Evolutionary conservation across 176 grass and related monocot genomes (phyloP), one percentile per base, ranked within the genome.

Genomic region (Ensete ventricosum): DNA sequence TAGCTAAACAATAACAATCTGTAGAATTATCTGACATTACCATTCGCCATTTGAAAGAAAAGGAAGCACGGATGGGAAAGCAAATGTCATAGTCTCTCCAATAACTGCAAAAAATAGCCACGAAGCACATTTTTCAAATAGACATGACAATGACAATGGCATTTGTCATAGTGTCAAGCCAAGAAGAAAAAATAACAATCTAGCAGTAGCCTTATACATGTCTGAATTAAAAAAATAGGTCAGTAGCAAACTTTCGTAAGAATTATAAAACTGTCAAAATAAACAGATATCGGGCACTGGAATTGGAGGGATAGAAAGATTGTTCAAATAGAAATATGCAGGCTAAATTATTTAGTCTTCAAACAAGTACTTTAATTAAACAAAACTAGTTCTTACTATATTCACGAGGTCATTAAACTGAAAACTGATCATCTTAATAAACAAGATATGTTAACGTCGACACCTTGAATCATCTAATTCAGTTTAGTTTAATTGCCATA

Each of bases 31-130:
- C 74, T 66, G 53, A 82, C 52, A 59, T 87, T 98, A 98, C 94
- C 94, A 98, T 81, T 98, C 94, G 82, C 94, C 94, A 84, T 98
- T 89, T 79, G 86, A 98, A 89, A 93, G 94, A 86, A 98, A 98
- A 80, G 94, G 81, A 78, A 98, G 83, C 78, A 76, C 62, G n/a
- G 86, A 82, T 11, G 94, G 94, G 88, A 89, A 87, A 57, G 77
- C 81, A 70, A 98, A 98, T 49, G 94, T 98, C 78, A 97, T 77
- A 20, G 88, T 89, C 84, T 98, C 94, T 84, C 94, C 94, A 82
- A 98, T 85, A 87, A 93, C 94, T 98, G 69, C 76, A 93, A 69
- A 24, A 70, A 52, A 86, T 59, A 58, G 11, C 60, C 19, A 23
- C 13, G 17, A 25, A 55, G 13, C 52, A 57, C 11, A 17, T 29